Evolutionary conservation across 306 rosid species (phyloP), one percentile per base, ranked within the genome.

Genomic region (Geum urbanum): DNA sequence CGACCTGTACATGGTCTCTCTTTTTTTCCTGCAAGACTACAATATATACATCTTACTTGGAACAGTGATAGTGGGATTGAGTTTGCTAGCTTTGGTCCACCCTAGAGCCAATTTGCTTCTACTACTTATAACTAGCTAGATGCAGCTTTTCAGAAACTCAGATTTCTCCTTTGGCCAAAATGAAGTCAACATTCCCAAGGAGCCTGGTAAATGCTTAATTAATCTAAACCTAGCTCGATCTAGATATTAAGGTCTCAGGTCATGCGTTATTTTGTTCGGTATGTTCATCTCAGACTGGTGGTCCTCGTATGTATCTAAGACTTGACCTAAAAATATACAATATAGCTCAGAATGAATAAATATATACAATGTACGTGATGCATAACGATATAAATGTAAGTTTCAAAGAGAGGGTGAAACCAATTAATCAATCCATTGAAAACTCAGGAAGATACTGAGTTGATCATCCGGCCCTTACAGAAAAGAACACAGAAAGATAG

Each of bases 81-180:
- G 59, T 54, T 24, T 9, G 8, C 59, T 22, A 54, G 15, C 59
- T 12, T 57, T 12, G 63, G 63, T 57, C 63, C 63, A 57, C 63
- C 63, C 62, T 24, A 27, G 2, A 4, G 9, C 41, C 41, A 57
- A 20, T 24, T 32, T 54, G 60, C 14, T 53, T 53, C 6, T 27
- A 53, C 27, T 19, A 8, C 11, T 19, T 22, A 54, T 54, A 57
- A 57, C 62, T 56, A 56, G 12, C 40, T 51, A 14, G 41, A 58
- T 19, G 40, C 51, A 19, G 35, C 63, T 12, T 40, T 55, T 20
- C 40, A 40, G 51, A 69, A 54, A 55, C 40, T 22, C 9, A 55
- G 74, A 56, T 54, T 55, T 56, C 18, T 43, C 27, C 37, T 46
- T 61, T 46, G 24, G 52, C 70, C 62, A 52, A 68, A 68, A 68